Base-by-base conservation (phyloP, 257 asterid genomes). In the Echites panduratus region DNA sequence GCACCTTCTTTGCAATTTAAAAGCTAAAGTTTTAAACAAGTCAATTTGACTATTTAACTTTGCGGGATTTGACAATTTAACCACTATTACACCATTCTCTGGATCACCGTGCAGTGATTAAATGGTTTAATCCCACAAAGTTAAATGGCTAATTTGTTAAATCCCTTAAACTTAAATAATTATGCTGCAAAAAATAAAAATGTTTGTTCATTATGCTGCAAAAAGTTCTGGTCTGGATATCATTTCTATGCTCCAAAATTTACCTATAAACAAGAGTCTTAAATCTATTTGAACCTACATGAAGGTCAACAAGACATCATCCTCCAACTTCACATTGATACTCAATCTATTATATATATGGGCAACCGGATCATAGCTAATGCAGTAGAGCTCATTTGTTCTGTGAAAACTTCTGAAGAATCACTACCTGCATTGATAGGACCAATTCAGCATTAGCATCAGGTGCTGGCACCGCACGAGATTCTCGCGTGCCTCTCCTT, bases 391-490 rank as follows among this genome's bases (percentile, higher is more conserved):
- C 40, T 49, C 24, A n/a, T 38, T 24, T 14, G 40, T 64, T 64
- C n/a, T 16, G 4, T 16, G 24, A 26, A 63, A 12, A 69, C 4
- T 40, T 58, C 38, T n/a, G 26, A 41, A 40, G 40, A 59, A 47
- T 56, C 32, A 12, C 61, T 72, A 80, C 84, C 84, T 80, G 78
- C 73, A 80, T 72, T 29, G 81, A 80, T 17, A 20, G 0, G 70
- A 70, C 70, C 62, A 76, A 68, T 62, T 80, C 84, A 1, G 84
- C 80, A 80, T 80, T 80, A 41, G 84, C 84, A 65, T 72, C 80
- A 41, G 80, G 84, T 35, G 80, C 80, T 68, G 84, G 80, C 62
- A 72, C 78, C 24, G 80, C 84, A 52, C 80, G 78, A 44, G 78
- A 72, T 63, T 80, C 84, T 70, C 78, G 71, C n/a, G 73, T 9